Evolutionary conservation across 768 basidiomycete species (phyloP).

Genomic region (Lactarius pseudohatsudake): DNA sequence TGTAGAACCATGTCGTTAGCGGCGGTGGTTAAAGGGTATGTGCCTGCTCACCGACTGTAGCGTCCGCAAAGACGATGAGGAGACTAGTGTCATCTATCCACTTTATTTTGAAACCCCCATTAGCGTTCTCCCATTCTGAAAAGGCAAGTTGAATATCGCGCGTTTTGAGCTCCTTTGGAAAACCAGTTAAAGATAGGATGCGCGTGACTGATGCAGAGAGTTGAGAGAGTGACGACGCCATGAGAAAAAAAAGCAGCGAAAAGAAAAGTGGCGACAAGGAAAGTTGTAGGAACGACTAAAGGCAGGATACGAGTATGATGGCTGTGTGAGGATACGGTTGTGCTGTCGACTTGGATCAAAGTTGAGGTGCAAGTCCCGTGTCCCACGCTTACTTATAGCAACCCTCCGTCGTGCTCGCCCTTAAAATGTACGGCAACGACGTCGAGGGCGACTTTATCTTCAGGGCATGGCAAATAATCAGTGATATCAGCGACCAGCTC

Average conservation of each 20-base stretch:
- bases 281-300: slow-evolving; percentile 16
- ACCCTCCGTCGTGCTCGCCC: neutral
- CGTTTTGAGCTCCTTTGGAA: slow-evolving; percentile 94
- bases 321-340: slow-evolving; percentile 24
- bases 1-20: slow-evolving; percentile 11
- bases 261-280: slow-evolving; percentile 21
- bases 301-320: slow-evolving; percentile 5
- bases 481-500: slow-evolving; percentile 44
- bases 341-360: neutral
- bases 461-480: slow-evolving; percentile 30
- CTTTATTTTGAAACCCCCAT: slow-evolving; percentile 97
- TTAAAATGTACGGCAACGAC: slow-evolving; percentile 23
- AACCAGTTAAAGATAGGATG: slow-evolving; percentile 89
- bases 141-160: slow-evolving; percentile 93
- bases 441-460: slow-evolving; percentile 25
- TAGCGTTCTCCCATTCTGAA: slow-evolving; percentile 79
- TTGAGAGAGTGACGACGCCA: slow-evolving; percentile 73
- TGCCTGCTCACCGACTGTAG: slow-evolving; percentile 74
- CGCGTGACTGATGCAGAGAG: slow-evolving; percentile 95
- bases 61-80: slow-evolving; percentile 91
- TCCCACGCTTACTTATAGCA: slow-evolving; percentile 14
- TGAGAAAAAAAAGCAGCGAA: slow-evolving; percentile 34
- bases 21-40: slow-evolving; percentile 19
- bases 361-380: neutral
- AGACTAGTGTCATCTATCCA: slow-evolving; percentile 98